Conservation (phyloP, 192 early-diverging fungal species). For the Coemansia sp. region DNA sequence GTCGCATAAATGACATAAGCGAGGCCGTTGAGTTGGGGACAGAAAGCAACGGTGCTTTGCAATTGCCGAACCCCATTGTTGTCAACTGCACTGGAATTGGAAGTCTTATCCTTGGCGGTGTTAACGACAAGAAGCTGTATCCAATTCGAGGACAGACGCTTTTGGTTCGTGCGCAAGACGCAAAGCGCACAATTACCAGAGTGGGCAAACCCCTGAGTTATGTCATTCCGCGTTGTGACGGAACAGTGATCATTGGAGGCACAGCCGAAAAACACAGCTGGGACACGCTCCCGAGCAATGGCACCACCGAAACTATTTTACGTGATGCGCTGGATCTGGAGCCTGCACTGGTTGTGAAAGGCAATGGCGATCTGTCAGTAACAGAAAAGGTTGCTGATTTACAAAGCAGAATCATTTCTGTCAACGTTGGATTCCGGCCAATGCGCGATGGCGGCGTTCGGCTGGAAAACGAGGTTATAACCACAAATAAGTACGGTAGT, state of each 20-base stretch:
- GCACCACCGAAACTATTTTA: slow-evolving; percentile 48
- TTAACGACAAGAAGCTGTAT: slow-evolving; percentile 69
- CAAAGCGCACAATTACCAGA: slow-evolving; percentile 62
- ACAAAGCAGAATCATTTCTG: slow-evolving; percentile 9
- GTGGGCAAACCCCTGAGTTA: slow-evolving; percentile 38
- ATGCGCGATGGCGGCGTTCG: slow-evolving; percentile 60
- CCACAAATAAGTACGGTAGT: neutral
- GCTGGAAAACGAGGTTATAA: slow-evolving; percentile 31
- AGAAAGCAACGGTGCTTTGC: too few species aligned
- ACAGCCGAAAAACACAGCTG: slow-evolving; percentile 26
- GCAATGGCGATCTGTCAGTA: slow-evolving; percentile 13
- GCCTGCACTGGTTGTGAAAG: slow-evolving; percentile 48
- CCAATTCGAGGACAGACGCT: slow-evolving; percentile 83
- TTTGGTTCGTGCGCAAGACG: slow-evolving; percentile 69
- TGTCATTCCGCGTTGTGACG: slow-evolving; percentile 48
- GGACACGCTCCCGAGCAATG: slow-evolving; percentile 38
- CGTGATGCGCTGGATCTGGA: slow-evolving; percentile 29
- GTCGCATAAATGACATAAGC: slow-evolving; percentile 15
- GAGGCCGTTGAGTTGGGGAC: slow-evolving; percentile 11
- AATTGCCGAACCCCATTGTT: slow-evolving; percentile 38
- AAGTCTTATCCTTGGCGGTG: slow-evolving; percentile 65
- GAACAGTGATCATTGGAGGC: slow-evolving; percentile 45
- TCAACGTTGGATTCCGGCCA: slow-evolving; percentile 61
- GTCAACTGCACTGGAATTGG: slow-evolving; percentile 83
- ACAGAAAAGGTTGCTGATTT: slow-evolving; percentile 47